Evolutionary conservation across 805 yeast species (phyloP).

Genomic region (Wickerhamomyces bisporus): DNA sequence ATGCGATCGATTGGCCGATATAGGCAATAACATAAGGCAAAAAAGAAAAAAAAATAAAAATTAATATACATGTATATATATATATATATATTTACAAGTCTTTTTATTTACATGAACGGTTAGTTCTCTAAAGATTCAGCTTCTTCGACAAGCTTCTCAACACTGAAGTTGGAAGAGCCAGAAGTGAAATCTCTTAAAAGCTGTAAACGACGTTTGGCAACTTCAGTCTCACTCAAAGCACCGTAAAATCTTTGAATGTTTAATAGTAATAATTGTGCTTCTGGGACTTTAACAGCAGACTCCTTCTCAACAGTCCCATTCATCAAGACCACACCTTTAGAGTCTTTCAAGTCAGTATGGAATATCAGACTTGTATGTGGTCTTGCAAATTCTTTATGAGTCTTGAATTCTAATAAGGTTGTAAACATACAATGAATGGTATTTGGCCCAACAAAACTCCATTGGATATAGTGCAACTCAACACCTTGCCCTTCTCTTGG

Average conservation of each 20-base stretch:
- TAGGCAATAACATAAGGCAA: no score
- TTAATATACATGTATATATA: background rate
- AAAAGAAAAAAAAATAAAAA: background rate
- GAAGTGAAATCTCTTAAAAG: slow-evolving; percentile 63
- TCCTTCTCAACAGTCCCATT: slow-evolving; percentile 79
- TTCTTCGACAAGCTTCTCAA: slow-evolving; percentile 64
- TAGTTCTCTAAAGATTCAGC: slow-evolving; percentile 62
- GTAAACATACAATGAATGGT: slow-evolving; percentile 90
- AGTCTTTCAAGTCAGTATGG: slow-evolving; percentile 67
- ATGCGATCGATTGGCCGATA: no score
- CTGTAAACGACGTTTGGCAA: slow-evolving; percentile 44
- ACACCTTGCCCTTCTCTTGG: slow-evolving; percentile 55
- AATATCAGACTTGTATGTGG: slow-evolving; percentile 91
- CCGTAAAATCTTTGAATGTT: slow-evolving; percentile 83
- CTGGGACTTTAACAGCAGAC: slow-evolving; percentile 58
- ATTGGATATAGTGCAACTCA: slow-evolving; percentile 90
- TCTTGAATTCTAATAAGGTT: slow-evolving; percentile 83
- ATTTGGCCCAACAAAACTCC: slow-evolving; percentile 81
- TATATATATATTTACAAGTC: background rate
- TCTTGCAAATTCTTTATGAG: slow-evolving; percentile 86
- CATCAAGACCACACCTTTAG: slow-evolving; percentile 70
- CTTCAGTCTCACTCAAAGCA: slow-evolving; percentile 43
- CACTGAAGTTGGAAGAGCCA: slow-evolving; percentile 62
- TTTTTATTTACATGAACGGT: background rate
- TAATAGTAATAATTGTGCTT: slow-evolving; percentile 71